Base-by-base conservation (phyloP, 2,329 filamentous ascomycete species). In the Paecilomyces sp. region DNA sequence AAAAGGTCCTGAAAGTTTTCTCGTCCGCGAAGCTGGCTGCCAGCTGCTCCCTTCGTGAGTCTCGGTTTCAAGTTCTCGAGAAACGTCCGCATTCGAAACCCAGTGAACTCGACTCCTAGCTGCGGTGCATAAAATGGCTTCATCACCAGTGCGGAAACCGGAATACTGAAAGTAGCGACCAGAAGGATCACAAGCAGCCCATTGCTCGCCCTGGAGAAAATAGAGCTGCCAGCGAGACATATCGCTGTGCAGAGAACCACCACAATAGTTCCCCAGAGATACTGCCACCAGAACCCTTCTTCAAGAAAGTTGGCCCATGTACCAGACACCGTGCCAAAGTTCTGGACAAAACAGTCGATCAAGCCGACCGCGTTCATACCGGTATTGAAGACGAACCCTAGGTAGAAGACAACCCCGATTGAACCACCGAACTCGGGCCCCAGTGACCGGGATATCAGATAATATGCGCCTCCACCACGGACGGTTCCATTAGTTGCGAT, bases 401-500 rank as follows among this genome's bases (percentile, higher is more conserved):
- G 80, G 71, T 94, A 96, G 74, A 95, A 95, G 12, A 96, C 85
- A 25, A 95, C 82, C 1, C 91, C 91, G 63, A 96, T 95, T 1
- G 90, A 91, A 15, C 91, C 91, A 28, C 91, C 91, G 70, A 96
- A 96, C 68, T 96, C 91, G 6, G 91, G 91, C 0, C 91, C 91
- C 3, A 96, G 78, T 53, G 89, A 92, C 62, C 91, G 84, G 6
- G 91, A 95, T 60, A 96, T 95, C 59, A 96, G 79, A 68, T 93
- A 96, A 71, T 96, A 96, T 41, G 91, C 90, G 57, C 91, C 91
- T 13, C 91, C 91, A 13, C 91, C 91, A 66, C 90, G 87, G 59
- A 96, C 91, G 54, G 92, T 92, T 28, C 91, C 91, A 72, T 96
- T 96, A 1, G 90, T 92, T 34, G 91, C 91, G 67, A 96, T 93